A percentile compares a stretch with the other conserved stretches of the same genome.
Conservation (phyloP, 495 filamentous ascomycete species). For the Talaromyces nanjingensis region DNA sequence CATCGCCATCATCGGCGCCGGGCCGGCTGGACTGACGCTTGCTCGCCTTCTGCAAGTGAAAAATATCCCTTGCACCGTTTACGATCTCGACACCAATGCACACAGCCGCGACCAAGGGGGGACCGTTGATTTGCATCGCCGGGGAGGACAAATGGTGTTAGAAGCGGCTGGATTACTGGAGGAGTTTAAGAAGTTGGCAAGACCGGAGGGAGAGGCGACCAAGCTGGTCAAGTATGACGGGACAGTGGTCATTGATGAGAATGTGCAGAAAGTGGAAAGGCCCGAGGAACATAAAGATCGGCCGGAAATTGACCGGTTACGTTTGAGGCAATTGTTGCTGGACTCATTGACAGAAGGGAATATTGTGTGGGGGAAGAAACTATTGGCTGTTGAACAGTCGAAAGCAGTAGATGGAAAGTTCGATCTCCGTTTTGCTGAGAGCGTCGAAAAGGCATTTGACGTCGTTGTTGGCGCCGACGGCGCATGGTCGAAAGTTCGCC, state of each 20-base stretch:
- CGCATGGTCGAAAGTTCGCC: slow-evolving; percentile 50
- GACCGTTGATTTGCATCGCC: slow-evolving; percentile 47
- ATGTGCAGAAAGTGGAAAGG: neutral
- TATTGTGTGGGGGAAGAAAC: slow-evolving; percentile 19
- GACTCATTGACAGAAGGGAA: slow-evolving; percentile 16
- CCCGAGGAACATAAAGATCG: slow-evolving; percentile 8
- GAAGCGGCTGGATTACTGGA: slow-evolving; percentile 40
- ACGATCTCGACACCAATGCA: slow-evolving; percentile 38
- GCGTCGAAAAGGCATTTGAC: slow-evolving; percentile 28
- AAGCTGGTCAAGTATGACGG: slow-evolving; percentile 25
- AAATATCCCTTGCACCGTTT: slow-evolving; percentile 41
- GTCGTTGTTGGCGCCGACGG: slow-evolving; percentile 58
- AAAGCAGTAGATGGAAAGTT: slow-evolving; percentile 9
- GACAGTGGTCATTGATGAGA: slow-evolving; percentile 13
- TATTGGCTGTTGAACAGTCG: slow-evolving; percentile 17
- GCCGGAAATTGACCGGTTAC: slow-evolving; percentile 26
- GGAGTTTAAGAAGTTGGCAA: slow-evolving; percentile 34
- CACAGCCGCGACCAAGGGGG: slow-evolving; percentile 36
- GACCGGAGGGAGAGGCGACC: slow-evolving; percentile 30
- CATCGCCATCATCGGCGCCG: slow-evolving; percentile 49
- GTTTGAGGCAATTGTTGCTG: slow-evolving; percentile 22
- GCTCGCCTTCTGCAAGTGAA: slow-evolving; percentile 44
- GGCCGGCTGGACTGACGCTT: slow-evolving; percentile 51
- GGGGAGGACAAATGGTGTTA: slow-evolving; percentile 44
- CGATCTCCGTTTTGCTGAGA: slow-evolving; percentile 12